phyloP scores from a whole-genome alignment of 2,329 filamentous ascomycete genomes.

The Iodosphaeria phyllophila region DNA sequence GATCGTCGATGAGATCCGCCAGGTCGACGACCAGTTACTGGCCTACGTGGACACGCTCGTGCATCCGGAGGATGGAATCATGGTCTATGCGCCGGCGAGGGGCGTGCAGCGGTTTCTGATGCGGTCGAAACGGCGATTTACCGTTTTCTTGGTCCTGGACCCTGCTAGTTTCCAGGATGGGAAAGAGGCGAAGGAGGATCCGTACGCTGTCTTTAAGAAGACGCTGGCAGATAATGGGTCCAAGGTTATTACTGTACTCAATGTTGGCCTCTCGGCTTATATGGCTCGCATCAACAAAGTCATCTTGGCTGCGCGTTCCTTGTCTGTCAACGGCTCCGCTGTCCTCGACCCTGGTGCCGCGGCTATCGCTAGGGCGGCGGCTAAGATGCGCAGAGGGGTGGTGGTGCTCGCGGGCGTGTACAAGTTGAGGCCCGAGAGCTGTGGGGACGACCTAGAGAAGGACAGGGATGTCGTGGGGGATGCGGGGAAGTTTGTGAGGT shows the following conservation, averaged over 20 bases:
- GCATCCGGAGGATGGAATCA: constrained; percentile 78
- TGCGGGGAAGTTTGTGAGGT: constrained; percentile 56
- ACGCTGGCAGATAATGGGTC: constrained; percentile 62
- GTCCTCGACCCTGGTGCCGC: constrained; percentile 71
- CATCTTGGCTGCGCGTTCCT: constrained; percentile 70
- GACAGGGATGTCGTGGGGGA: constrained; percentile 66
- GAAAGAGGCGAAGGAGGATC: constrained; percentile 18
- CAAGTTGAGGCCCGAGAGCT: constrained; percentile 80
- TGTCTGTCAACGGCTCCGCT: constrained; percentile 75
- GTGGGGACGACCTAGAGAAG: too few species aligned
- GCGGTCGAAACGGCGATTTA: constrained; percentile 76
- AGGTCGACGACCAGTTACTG: constrained; percentile 86
- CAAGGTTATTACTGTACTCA: constrained; percentile 66
- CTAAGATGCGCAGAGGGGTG: constrained; percentile 65
- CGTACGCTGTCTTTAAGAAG: constrained; percentile 46
- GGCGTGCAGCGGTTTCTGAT: constrained; percentile 83
- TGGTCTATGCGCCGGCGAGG: constrained; percentile 70
- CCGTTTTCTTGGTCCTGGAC: constrained; percentile 65
- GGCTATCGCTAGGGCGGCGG: constrained; percentile 69
- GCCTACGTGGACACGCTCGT: constrained; percentile 80
- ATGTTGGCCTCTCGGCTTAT: constrained; percentile 74
- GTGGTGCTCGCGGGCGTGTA: constrained; percentile 83
- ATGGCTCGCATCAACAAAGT: constrained; percentile 96
- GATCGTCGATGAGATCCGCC: constrained; percentile 84
- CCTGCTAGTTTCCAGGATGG: too few species aligned